phyloP scores from a whole-genome alignment of 192 early-diverging fungal genomes.

The Coemansia sp. region DNA sequence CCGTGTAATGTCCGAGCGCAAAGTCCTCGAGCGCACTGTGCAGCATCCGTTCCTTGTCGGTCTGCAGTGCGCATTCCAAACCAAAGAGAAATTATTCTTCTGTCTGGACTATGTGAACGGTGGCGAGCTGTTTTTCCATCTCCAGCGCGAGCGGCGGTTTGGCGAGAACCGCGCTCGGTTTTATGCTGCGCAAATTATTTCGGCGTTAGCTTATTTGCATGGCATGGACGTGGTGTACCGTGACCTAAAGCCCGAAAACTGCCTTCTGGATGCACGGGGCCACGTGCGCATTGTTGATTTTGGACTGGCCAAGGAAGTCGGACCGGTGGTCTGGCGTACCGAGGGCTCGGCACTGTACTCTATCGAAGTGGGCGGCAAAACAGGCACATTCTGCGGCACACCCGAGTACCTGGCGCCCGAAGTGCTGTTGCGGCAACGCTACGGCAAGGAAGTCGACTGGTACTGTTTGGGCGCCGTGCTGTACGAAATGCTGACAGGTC shows the following conservation, averaged over 20 bases:
- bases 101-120: conserved; percentile 75
- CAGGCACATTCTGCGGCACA: conserved; percentile 76
- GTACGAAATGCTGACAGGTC: conserved; percentile 63
- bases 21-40: conserved; percentile 57
- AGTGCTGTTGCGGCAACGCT: conserved; percentile 62
- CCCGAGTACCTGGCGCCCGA: conserved; percentile 75
- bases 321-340: conserved; percentile 71
- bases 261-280: conserved; percentile 66
- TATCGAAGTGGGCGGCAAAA: conserved; percentile 61
- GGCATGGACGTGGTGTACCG: conserved; percentile 62
- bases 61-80: conserved; percentile 74
- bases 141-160: conserved; percentile 66
- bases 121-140: conserved; percentile 72
- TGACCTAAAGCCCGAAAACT: conserved; percentile 73
- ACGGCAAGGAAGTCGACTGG: conserved; percentile 72
- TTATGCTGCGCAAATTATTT: conserved; percentile 54
- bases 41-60: conserved; percentile 68
- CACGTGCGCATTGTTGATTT: conserved; percentile 86
- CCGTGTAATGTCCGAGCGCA: conserved; percentile 66
- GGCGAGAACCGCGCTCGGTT: conserved; percentile 62
- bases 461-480: conserved; percentile 73
- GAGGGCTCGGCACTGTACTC: conserved; percentile 59
- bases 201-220: conserved; percentile 59
- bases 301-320: conserved; percentile 80
- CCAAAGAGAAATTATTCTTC: conserved; percentile 69